These are phyloP conservation scores for Neurospora sp. DNA, from an alignment of 495 filamentous ascomycete species.

Conservation along the genomic window DNA sequence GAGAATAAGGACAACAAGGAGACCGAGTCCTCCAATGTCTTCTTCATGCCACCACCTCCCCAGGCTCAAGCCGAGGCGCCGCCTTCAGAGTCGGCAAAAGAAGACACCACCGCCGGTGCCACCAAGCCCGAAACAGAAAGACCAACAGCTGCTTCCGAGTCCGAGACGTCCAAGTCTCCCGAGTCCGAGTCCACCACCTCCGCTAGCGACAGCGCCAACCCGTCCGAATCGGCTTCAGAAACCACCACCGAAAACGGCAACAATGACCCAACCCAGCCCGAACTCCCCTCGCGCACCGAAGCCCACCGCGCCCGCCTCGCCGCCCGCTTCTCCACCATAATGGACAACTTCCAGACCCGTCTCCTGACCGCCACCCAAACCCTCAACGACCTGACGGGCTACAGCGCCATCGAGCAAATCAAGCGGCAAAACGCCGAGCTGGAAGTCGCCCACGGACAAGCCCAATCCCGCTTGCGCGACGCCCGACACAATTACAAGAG, in stretches of 20 bases:
- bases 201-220: background rate
- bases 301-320: conserved; percentile 59
- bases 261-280: conserved; percentile 5
- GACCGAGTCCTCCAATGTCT: background rate
- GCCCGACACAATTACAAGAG: conserved; percentile 68
- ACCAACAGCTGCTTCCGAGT: background rate
- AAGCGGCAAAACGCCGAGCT: conserved; percentile 62
- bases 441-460: conserved; percentile 55
- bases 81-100: background rate
- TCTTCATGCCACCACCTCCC: background rate
- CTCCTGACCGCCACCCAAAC: conserved; percentile 75
- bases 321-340: conserved; percentile 63
- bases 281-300: conserved; percentile 74
- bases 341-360: conserved; percentile 83
- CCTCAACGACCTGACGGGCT: conserved; percentile 89
- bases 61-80: background rate
- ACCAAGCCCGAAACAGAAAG: conserved; percentile 1
- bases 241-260: background rate
- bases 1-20: background rate
- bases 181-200: background rate
- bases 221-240: background rate
- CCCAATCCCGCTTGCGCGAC: conserved; percentile 53
- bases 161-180: background rate
- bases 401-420: conserved; percentile 81
- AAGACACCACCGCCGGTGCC: background rate